Conservation (phyloP, 2,329 filamentous ascomycete species). For the Fonsecaea pedrosoi region DNA sequence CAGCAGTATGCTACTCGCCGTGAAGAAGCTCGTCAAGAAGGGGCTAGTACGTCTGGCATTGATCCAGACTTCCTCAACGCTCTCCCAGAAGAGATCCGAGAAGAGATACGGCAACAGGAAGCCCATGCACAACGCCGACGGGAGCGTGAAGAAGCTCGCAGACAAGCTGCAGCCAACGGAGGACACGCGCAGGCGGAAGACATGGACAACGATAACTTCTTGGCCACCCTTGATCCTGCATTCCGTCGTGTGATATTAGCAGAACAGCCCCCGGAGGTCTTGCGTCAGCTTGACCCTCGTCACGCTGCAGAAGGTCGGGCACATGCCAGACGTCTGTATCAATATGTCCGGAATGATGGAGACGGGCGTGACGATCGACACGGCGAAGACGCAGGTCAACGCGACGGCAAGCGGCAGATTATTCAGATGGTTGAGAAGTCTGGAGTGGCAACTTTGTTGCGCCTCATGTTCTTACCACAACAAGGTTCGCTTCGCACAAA, state of each 20-base stretch:
- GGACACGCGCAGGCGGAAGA: slow-evolving; percentile 69
- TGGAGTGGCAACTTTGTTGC: slow-evolving; percentile 91
- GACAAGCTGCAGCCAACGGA: slow-evolving; percentile 58
- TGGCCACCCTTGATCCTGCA: slow-evolving; percentile 84
- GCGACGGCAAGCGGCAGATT: slow-evolving; percentile 68
- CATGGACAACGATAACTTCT: slow-evolving; percentile 91
- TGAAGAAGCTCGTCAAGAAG: slow-evolving; percentile 76
- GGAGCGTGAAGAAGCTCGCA: slow-evolving; percentile 79
- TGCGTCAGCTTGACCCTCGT: slow-evolving; percentile 82
- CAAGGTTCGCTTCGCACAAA: slow-evolving; percentile 83
- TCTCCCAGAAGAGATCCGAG: slow-evolving; percentile 84
- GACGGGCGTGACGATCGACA: slow-evolving; percentile 44
- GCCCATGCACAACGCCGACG: slow-evolving; percentile 85
- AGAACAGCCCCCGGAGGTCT: slow-evolving; percentile 87
- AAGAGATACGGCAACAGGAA: slow-evolving; percentile 91
- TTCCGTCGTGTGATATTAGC: slow-evolving; percentile 86
- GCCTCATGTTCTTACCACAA: slow-evolving; percentile 97
- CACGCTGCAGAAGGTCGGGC: slow-evolving; percentile 85
- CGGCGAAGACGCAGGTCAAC: slow-evolving; percentile 42
- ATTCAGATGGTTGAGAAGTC: slow-evolving; percentile 97
- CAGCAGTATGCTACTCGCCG: slow-evolving; percentile 84
- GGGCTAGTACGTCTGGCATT: slow-evolving; percentile 42
- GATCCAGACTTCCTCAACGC: slow-evolving; percentile 85
- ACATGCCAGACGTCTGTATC: slow-evolving; percentile 64
- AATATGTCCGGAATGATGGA: slow-evolving; percentile 60